Evolutionary conservation across 2,329 filamentous ascomycete genomes (phyloP).

Genomic region (Trichoderma afroharzianum): DNA sequence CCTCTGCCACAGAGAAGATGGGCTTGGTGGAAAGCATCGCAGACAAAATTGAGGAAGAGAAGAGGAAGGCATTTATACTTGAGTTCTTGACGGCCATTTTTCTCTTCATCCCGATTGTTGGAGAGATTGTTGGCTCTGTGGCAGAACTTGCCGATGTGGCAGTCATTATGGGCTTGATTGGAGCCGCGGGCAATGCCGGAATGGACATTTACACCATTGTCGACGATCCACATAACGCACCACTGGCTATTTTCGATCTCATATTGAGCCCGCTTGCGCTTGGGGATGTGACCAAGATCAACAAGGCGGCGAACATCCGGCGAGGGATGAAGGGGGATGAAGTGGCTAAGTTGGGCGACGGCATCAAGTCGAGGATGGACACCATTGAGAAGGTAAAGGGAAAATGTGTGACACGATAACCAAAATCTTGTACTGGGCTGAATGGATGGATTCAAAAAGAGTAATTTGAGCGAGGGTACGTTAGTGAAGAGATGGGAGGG

Average conservation of each 20-base stretch:
- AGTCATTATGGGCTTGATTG: neutral
- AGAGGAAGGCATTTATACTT: neutral
- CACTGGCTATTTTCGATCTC: neutral
- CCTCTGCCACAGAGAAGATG: neutral
- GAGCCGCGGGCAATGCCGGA: neutral
- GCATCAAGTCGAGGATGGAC: neutral
- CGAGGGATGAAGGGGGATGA: neutral
- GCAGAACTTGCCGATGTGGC: neutral
- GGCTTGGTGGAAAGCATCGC: neutral
- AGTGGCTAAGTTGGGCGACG: neutral
- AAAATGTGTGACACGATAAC: neutral
- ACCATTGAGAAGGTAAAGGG: neutral
- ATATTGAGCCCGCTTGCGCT: neutral
- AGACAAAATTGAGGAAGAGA: neutral
- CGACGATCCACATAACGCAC: neutral
- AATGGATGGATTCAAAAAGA: too few relatives aligned
- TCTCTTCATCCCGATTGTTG: constrained; percentile 1
- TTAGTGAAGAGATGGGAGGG: neutral
- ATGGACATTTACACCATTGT: constrained; percentile 7
- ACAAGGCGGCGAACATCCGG: neutral
- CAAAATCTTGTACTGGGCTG: too few relatives aligned
- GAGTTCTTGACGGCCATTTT: neutral
- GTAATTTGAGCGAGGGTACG: too few relatives aligned
- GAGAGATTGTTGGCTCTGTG: neutral
- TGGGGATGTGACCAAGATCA: neutral